These are phyloP conservation scores for Gossypium arboreum DNA, from an alignment of 345 rosid species.

Conservation along the genomic window DNA sequence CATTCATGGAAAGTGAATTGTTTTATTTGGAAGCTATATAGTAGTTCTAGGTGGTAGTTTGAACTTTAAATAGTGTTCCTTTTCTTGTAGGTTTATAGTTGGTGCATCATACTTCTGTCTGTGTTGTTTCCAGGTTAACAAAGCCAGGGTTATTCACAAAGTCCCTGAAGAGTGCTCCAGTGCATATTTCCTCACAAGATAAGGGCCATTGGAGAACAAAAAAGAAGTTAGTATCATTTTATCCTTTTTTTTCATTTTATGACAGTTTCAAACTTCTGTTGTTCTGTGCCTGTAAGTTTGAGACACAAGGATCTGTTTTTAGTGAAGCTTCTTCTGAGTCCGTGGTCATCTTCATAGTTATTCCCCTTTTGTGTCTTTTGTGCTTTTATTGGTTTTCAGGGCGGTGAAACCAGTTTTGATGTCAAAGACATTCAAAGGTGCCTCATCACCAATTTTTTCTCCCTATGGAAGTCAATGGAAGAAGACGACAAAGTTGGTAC, in stretches of 20 bases:
- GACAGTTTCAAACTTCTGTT: background rate
- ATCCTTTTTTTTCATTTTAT: constrained; percentile 1
- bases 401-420: constrained; percentile 1
- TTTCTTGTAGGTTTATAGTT: background rate
- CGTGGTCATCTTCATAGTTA: background rate
- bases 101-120: constrained; percentile 8
- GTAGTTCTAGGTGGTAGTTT: background rate
- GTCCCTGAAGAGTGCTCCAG: constrained; percentile 31
- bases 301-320: background rate
- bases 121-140: constrained; percentile 36
- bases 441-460: background rate
- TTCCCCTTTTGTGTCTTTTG: background rate
- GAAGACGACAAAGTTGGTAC: constrained; percentile 38
- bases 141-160: constrained; percentile 35
- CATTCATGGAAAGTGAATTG: background rate
- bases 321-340: background rate
- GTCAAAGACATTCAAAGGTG: constrained; percentile 16
- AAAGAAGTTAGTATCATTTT: constrained; percentile 20
- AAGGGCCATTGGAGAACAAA: constrained; percentile 27
- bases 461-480: constrained; percentile 19
- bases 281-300: background rate
- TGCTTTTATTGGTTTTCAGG: constrained; percentile 12
- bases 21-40: background rate
- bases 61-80: background rate
- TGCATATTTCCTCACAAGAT: constrained; percentile 29